Evolutionary conservation across 495 filamentous ascomycete genomes (phyloP), one percentile per base, ranked within the genome.

Genomic region (Rusavskia elegans): DNA sequence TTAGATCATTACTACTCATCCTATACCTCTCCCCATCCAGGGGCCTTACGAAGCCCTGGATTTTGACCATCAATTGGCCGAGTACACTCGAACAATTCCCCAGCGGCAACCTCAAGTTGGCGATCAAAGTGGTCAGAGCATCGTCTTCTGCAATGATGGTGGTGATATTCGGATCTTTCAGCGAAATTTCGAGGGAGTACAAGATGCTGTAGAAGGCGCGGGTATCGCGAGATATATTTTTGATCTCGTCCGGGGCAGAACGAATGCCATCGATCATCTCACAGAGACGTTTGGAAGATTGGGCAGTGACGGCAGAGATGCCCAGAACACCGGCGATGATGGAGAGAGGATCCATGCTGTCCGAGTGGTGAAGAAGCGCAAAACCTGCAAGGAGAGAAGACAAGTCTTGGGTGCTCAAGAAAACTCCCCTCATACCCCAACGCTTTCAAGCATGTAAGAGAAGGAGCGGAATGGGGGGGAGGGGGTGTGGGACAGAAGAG

Each of bases 21-120:
- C 48, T 37, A 2, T 27, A 20, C 11, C 38, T 20, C 2, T 52
- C 55, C 21, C 53, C 52, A 17, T 41, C 17, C 11, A 45, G 17
- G 11, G 51, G 48, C 38, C 53, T 54, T 19, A 49, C 7, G 14
- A 29, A 52, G 13, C 36, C 14, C 7, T 51, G 35, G 17, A 54
- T 54, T 38, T 51, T 57, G 21, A 45, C 25, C 39, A 50, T 54
- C 1, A 54, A 19, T 32, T 54, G 55, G n/a, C 21, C 37, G 17
- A 54, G 41, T 25, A 51, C 30, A 8, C 8, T 38, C n/a, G 25
- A 30, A 41, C 51, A 57, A 46, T 46, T 50, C 10, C 39, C 21
- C 20, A 57, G 30, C 6, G 55, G 55, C 8, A 29, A 19, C 1
- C 39, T 27, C 37, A 57, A n/a, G 41, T 48, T 51, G 2, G 23